Conservation (phyloP, 371 early-diverging fungal genomes). For the Lichtheimia hyalospora region DNA sequence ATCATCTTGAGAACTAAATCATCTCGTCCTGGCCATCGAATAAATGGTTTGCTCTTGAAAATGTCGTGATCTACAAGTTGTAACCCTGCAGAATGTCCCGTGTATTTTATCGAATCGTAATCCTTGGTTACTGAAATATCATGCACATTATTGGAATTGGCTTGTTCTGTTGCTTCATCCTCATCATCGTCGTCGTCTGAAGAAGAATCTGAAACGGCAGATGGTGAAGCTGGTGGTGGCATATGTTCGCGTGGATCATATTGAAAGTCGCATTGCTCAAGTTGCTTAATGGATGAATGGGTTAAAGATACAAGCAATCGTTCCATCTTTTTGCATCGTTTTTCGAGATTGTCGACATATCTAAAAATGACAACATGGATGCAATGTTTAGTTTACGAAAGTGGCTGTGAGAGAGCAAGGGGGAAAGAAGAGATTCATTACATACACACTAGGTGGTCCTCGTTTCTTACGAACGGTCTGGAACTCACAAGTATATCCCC, state of each 20-base stretch:
- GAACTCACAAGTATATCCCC: slow-evolving; percentile 53
- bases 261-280: slow-evolving; percentile 36
- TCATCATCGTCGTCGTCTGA: slow-evolving; percentile 30
- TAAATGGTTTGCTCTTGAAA: slow-evolving; percentile 34
- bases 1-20: slow-evolving; percentile 36
- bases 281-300: slow-evolving; percentile 37
- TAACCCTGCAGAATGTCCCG: slow-evolving; percentile 44
- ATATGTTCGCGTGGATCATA: slow-evolving; percentile 9
- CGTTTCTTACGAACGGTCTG: slow-evolving; percentile 47
- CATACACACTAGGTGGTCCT: slow-evolving; percentile 53
- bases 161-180: slow-evolving; percentile 13
- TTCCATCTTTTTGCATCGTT: slow-evolving; percentile 51
- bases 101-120: slow-evolving; percentile 48
- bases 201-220: slow-evolving; percentile 16
- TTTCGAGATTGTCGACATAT: slow-evolving; percentile 47
- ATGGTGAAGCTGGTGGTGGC: slow-evolving; percentile 10
- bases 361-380: slow-evolving; percentile 13
- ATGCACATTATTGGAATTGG: slow-evolving; percentile 2
- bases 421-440: neutral
- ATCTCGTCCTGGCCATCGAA: slow-evolving; percentile 42
- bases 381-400: neutral
- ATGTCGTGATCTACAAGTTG: slow-evolving; percentile 31
- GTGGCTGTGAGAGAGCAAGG: neutral
- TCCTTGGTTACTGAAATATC: slow-evolving; percentile 20
- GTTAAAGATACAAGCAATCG: slow-evolving; percentile 34